Conservation (phyloP, 805 yeast genomes). For the Candida tibetensis region DNA sequence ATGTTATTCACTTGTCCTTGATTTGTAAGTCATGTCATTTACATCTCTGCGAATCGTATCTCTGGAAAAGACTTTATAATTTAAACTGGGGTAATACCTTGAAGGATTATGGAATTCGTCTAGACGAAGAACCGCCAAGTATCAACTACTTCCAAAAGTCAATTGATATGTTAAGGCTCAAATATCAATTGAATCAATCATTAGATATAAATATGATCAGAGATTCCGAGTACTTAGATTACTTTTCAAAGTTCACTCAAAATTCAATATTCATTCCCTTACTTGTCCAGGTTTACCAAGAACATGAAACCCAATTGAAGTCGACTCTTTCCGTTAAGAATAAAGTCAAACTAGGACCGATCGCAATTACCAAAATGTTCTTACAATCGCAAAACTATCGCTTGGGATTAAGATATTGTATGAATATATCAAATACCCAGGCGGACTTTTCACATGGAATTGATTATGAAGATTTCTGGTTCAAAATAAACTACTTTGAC, state of each 20-base stretch:
- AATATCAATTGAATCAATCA: not conserved
- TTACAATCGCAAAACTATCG: not conserved
- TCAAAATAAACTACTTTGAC: conserved; percentile 4
- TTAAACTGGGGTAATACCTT: conserved; percentile 6
- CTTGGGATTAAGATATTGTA: not conserved
- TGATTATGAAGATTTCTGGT: conserved; percentile 5
- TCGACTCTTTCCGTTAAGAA: too few relatives aligned
- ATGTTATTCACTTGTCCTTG: conserved; percentile 3
- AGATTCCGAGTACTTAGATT: not conserved
- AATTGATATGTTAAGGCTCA: not conserved
- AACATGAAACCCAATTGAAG: not conserved
- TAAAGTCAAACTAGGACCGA: too few relatives aligned
- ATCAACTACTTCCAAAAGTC: not conserved
- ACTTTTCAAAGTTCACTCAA: not conserved
- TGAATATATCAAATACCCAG: too few relatives aligned
- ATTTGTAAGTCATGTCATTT: not conserved
- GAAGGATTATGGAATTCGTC: conserved; percentile 4
- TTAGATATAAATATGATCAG: not conserved
- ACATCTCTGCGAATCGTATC: conserved; percentile 1
- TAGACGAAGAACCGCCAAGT: not conserved
- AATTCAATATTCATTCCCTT: not conserved
- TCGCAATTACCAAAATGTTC: too few relatives aligned
- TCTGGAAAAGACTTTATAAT: conserved; percentile 8
- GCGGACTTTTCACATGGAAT: too few relatives aligned
- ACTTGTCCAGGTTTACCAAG: not conserved